A percentile compares a stretch with the other conserved stretches of the same genome.
Evolutionary conservation across 2,329 filamentous ascomycete species (phyloP).

Genomic region (Metarhizium brunneum): DNA sequence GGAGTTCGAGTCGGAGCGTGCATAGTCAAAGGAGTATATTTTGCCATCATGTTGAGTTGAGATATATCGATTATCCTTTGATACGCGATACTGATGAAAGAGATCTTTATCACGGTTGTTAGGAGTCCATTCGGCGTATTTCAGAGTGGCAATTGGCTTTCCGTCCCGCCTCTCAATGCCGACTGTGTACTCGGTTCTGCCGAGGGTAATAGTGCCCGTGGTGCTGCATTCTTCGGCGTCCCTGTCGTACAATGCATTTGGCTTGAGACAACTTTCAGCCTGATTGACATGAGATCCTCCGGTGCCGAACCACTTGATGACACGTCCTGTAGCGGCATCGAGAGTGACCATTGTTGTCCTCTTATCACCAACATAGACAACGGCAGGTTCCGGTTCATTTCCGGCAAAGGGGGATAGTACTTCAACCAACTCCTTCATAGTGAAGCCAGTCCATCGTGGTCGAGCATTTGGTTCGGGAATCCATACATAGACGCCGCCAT

Average conservation of each 20-base stretch:
- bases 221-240: conserved; percentile 69
- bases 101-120: conserved; percentile 89
- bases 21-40: conserved; percentile 70
- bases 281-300: conserved; percentile 58
- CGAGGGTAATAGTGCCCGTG: conserved; percentile 71
- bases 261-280: conserved; percentile 64
- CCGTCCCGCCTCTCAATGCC: conserved; percentile 69
- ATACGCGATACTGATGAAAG: conserved; percentile 67
- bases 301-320: conserved; percentile 77
- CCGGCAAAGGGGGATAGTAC: conserved; percentile 69
- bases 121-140: conserved; percentile 88
- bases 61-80: conserved; percentile 82
- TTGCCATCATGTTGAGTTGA: conserved; percentile 79
- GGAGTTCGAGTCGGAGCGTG: conserved; percentile 26
- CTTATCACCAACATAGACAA: conserved; percentile 88
- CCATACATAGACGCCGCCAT: conserved; percentile 83
- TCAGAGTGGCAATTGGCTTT: conserved; percentile 75
- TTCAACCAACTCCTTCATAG: conserved; percentile 82
- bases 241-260: conserved; percentile 56
- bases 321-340: conserved; percentile 73
- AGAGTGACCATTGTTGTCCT: conserved; percentile 83
- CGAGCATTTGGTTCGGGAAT: conserved; percentile 52
- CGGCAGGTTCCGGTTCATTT: conserved; percentile 52
- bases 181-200: conserved; percentile 83
- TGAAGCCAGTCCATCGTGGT: conserved; percentile 58